These are phyloP conservation scores for Suhomyces anneliseae DNA, from an alignment of 1,139 yeast genomes.

Conservation along the genomic window DNA sequence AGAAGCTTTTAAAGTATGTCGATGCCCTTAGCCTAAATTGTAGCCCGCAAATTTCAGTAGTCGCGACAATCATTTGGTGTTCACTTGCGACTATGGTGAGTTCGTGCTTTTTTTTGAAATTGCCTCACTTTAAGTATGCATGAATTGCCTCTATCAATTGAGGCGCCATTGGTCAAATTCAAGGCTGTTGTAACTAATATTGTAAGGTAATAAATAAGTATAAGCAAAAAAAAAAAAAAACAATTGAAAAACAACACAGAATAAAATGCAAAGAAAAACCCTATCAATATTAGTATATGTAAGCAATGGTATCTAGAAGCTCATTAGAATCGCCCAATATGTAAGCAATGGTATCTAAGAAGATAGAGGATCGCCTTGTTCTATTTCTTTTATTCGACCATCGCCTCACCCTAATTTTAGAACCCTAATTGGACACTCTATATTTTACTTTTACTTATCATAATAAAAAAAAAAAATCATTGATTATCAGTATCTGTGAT, in stretches of 20 bases:
- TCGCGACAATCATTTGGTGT: background rate
- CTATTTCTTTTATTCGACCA: background rate
- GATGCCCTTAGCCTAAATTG: background rate
- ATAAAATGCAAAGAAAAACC: too few species aligned
- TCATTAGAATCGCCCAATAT: background rate
- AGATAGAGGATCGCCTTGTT: background rate
- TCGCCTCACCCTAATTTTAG: background rate
- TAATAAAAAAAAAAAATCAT: too few species aligned
- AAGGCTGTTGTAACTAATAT: background rate
- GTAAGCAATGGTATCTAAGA: background rate
- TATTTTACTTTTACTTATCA: too few species aligned
- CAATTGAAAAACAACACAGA: too few species aligned
- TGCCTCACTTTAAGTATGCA: background rate
- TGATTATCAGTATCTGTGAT: too few species aligned
- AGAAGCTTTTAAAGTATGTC: background rate
- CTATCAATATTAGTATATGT: too few species aligned
- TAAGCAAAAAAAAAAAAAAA: too few species aligned
- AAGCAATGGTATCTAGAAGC: too few species aligned
- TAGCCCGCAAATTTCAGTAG: background rate
- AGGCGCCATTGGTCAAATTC: background rate
- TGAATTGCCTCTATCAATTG: background rate
- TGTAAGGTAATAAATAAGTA: too few species aligned
- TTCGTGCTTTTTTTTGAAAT: background rate
- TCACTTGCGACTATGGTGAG: background rate
- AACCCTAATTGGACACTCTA: too few species aligned